phyloP scores from a whole-genome alignment of 1,284 basidiomycete species.

The Lentinula novae-zelandiae region DNA sequence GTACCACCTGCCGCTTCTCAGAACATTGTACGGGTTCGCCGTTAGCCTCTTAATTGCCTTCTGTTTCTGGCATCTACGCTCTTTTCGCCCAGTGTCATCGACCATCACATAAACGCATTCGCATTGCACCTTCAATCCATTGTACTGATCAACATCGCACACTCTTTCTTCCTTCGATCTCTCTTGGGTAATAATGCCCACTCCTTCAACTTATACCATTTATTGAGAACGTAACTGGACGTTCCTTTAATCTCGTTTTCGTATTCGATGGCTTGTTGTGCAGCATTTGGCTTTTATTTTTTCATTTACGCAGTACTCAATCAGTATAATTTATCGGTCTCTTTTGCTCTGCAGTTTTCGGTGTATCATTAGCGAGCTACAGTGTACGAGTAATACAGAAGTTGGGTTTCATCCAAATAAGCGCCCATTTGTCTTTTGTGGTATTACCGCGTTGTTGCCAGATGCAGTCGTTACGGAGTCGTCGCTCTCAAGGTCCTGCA shows the following conservation, averaged over 20 bases:
- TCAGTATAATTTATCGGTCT: neutral
- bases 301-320: neutral
- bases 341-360: slow-evolving; percentile 4
- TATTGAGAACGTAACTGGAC: neutral
- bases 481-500: slow-evolving; percentile 46
- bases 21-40: neutral
- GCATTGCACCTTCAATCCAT: neutral
- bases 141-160: slow-evolving; percentile 1
- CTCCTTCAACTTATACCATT: neutral
- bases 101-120: neutral
- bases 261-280: neutral
- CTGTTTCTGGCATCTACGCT: too few relatives aligned
- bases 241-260: neutral
- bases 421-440: neutral
- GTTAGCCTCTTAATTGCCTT: neutral
- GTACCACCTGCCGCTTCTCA: neutral
- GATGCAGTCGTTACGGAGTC: slow-evolving; percentile 67
- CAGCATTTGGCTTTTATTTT: neutral
- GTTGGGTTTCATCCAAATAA: neutral
- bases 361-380: neutral
- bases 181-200: neutral
- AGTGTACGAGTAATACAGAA: too few relatives aligned
- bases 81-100: neutral
- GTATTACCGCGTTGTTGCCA: neutral
- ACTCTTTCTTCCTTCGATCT: neutral